Evolutionary conservation across 176 grass and related monocot species (phyloP).

Genomic region (barley (Hordeum vulgare)): DNA sequence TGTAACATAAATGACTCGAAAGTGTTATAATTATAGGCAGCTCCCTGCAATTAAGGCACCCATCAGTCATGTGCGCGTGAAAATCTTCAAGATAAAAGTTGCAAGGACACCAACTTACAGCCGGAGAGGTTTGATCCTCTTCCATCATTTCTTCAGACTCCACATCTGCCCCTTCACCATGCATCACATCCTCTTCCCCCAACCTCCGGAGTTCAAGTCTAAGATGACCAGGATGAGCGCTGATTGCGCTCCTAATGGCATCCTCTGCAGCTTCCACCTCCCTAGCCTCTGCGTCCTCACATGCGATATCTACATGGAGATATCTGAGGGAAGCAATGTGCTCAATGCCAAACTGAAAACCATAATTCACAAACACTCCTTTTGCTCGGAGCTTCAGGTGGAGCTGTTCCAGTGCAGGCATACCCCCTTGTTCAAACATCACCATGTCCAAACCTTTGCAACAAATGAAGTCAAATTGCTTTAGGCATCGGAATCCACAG

Average conservation of each 20-base stretch:
- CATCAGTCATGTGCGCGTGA: too few relatives aligned
- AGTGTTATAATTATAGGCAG: too few relatives aligned
- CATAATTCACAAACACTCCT: not conserved
- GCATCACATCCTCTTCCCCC: not conserved
- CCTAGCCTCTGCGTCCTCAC: not conserved
- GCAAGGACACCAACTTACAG: too few relatives aligned
- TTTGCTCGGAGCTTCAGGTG: not conserved
- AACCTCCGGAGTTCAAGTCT: not conserved
- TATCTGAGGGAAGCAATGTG: not conserved
- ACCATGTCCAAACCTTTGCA: not conserved
- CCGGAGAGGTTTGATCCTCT: too few relatives aligned
- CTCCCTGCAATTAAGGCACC: too few relatives aligned
- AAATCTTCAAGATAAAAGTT: too few relatives aligned
- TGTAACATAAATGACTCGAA: too few relatives aligned
- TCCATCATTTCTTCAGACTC: too few relatives aligned
- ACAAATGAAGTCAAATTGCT: not conserved
- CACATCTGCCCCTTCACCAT: not conserved
- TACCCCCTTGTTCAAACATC: not conserved
- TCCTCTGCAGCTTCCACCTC: not conserved
- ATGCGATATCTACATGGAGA: not conserved
- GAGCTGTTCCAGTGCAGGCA: not conserved
- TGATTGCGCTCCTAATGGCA: not conserved
- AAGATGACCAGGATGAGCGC: not conserved
- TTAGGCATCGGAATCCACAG: not conserved
- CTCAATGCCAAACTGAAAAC: not conserved